phyloP scores from a whole-genome alignment of 1,284 basidiomycete species.

The Papiliotrema laurentii region DNA sequence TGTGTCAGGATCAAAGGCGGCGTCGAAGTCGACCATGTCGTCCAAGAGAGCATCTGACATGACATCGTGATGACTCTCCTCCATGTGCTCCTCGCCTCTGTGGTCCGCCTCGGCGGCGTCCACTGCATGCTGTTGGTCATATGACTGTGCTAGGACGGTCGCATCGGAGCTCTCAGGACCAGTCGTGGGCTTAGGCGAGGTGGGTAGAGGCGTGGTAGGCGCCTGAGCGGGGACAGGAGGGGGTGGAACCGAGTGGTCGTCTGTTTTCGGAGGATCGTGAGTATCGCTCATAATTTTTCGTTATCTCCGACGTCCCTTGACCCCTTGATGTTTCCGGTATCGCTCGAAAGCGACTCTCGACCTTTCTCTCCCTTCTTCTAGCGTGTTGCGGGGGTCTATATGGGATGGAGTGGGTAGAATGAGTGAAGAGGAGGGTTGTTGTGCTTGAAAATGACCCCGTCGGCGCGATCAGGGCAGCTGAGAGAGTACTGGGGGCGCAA shows the following conservation, averaged over 20 bases:
- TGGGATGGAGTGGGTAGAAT: not conserved
- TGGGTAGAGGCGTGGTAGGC: not conserved
- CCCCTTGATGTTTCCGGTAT: slow-evolving; percentile 9
- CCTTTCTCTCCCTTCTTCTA: too few relatives aligned
- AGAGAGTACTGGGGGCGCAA: too few relatives aligned
- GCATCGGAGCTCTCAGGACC: not conserved
- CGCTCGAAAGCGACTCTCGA: slow-evolving; percentile 11
- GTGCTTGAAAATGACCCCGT: too few relatives aligned
- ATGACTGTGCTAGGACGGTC: not conserved
- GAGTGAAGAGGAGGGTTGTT: too few relatives aligned
- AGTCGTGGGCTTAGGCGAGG: not conserved
- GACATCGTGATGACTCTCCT: not conserved
- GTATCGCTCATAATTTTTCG: slow-evolving; percentile 33
- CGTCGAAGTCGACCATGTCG: not conserved
- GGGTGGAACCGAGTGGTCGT: slow-evolving; percentile 18
- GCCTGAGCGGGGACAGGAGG: not conserved
- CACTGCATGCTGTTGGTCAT: not conserved
- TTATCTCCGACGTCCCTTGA: slow-evolving; percentile 21
- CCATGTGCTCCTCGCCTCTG: not conserved
- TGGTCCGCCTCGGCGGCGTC: not conserved
- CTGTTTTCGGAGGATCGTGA: slow-evolving; percentile 22
- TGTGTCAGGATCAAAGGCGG: slow-evolving; percentile 36
- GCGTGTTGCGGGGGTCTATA: too few relatives aligned
- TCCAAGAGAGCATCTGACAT: too few relatives aligned
- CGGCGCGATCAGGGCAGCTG: too few relatives aligned